These are phyloP conservation scores for Daldinia loculata DNA, from an alignment of 495 filamentous ascomycete genomes.

Conservation along the genomic window DNA sequence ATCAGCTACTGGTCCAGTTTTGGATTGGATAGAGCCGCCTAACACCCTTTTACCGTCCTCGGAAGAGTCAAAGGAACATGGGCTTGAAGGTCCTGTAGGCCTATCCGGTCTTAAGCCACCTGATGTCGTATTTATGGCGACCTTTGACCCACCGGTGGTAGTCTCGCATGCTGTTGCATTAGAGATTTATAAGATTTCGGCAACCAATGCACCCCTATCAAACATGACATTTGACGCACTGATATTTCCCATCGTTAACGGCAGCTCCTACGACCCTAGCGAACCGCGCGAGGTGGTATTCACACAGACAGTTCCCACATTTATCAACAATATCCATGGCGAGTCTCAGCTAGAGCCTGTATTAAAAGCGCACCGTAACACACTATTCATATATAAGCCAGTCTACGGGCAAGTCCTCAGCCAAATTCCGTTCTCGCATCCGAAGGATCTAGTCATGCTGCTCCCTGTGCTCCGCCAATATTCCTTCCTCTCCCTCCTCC, in stretches of 20 bases:
- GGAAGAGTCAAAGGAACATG: constrained; percentile 49
- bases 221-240: constrained; percentile 72
- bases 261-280: constrained; percentile 49
- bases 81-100: constrained; percentile 48
- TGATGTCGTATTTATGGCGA: constrained; percentile 82
- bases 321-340: constrained; percentile 33
- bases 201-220: constrained; percentile 60
- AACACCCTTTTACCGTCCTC: constrained; percentile 54
- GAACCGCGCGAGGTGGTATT: constrained; percentile 52
- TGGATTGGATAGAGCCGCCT: constrained; percentile 75
- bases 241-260: constrained; percentile 61
- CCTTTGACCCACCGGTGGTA: constrained; percentile 82
- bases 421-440: constrained; percentile 85
- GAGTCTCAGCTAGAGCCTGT: constrained; percentile 46
- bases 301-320: constrained; percentile 46
- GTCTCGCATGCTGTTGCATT: constrained; percentile 73
- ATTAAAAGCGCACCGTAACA: constrained; percentile 68
- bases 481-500: constrained; percentile 69
- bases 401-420: constrained; percentile 73
- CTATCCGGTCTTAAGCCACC: constrained; percentile 63
- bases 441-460: constrained; percentile 80
- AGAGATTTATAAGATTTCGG: constrained; percentile 72
- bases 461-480: constrained; percentile 81
- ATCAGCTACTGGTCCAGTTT: constrained; percentile 51
- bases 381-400: constrained; percentile 73